phyloP scores from a whole-genome alignment of 495 filamentous ascomycete species.

The Penicillium desertorum region DNA sequence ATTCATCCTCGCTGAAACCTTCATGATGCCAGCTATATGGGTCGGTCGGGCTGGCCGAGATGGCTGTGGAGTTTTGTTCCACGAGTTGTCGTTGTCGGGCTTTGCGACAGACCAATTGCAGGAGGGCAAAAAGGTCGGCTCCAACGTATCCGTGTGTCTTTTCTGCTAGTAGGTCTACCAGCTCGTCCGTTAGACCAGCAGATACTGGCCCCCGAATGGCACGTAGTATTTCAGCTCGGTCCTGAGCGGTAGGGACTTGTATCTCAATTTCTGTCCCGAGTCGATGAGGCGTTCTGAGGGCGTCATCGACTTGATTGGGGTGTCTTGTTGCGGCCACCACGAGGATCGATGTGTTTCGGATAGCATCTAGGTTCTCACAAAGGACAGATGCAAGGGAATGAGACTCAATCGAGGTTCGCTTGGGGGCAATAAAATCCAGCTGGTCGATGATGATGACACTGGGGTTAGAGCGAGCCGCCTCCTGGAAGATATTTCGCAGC shows the following conservation, averaged over 20 bases:
- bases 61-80: constrained; percentile 7
- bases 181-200: constrained; percentile 29
- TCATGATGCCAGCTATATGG: neutral
- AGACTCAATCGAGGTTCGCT: constrained; percentile 45
- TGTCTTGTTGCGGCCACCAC: constrained; percentile 73
- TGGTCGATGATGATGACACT: constrained; percentile 83
- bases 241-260: constrained; percentile 69
- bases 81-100: constrained; percentile 37
- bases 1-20: constrained; percentile 11
- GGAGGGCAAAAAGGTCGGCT: constrained; percentile 56
- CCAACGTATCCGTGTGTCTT: constrained; percentile 71
- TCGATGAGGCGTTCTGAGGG: constrained; percentile 64
- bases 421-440: constrained; percentile 71
- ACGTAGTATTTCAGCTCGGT: constrained; percentile 72
- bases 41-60: neutral
- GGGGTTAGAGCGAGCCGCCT: constrained; percentile 69
- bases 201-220: constrained; percentile 40
- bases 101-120: constrained; percentile 48
- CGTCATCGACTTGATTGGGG: constrained; percentile 70
- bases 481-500: constrained; percentile 69
- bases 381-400: constrained; percentile 41
- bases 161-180: constrained; percentile 51
- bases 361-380: constrained; percentile 43
- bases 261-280: constrained; percentile 75
- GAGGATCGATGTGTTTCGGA: constrained; percentile 53